A percentile compares a stretch with the other conserved stretches of the same genome.
These are phyloP conservation scores for Colletotrichum tamarilloi DNA, from an alignment of 2,329 filamentous ascomycete genomes.

Conservation along the genomic window DNA sequence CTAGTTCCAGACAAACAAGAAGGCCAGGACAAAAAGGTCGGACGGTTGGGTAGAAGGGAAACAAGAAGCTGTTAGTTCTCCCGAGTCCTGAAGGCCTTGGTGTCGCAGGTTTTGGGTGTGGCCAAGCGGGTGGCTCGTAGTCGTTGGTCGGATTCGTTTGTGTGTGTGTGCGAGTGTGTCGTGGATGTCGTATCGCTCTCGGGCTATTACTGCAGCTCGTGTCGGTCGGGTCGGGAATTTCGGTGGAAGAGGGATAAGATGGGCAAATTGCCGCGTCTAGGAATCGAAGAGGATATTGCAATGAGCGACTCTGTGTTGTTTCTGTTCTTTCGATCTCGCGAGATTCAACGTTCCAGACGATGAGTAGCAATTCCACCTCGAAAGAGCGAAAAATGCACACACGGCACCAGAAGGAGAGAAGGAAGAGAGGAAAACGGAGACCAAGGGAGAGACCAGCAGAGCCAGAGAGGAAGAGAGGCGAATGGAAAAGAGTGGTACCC, in stretches of 20 bases:
- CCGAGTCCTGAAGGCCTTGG: constrained; percentile 45
- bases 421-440: constrained; percentile 22
- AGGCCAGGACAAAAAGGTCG: constrained; percentile 41
- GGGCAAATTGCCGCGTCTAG: constrained; percentile 27
- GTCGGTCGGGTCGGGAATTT: constrained; percentile 18
- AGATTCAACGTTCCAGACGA: constrained; percentile 39
- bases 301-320: constrained; percentile 27
- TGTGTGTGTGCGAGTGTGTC: constrained; percentile 15
- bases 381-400: constrained; percentile 36
- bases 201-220: constrained; percentile 33
- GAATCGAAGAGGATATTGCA: constrained; percentile 33
- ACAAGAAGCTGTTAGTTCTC: constrained; percentile 36
- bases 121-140: constrained; percentile 9
- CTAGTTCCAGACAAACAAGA: neutral
- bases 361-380: constrained; percentile 37
- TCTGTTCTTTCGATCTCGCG: constrained; percentile 21
- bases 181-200: constrained; percentile 31
- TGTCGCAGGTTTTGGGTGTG: constrained; percentile 50
- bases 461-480: constrained; percentile 25
- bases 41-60: constrained; percentile 1
- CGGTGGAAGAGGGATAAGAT: neutral
- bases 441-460: constrained; percentile 16
- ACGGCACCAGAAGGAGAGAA: constrained; percentile 24
- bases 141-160: constrained; percentile 18
- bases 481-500: constrained; percentile 32